Evolutionary conservation across 2,329 filamentous ascomycete genomes (phyloP), one percentile per base, ranked within the genome.

Genomic region (Hypoxylon sp.): DNA sequence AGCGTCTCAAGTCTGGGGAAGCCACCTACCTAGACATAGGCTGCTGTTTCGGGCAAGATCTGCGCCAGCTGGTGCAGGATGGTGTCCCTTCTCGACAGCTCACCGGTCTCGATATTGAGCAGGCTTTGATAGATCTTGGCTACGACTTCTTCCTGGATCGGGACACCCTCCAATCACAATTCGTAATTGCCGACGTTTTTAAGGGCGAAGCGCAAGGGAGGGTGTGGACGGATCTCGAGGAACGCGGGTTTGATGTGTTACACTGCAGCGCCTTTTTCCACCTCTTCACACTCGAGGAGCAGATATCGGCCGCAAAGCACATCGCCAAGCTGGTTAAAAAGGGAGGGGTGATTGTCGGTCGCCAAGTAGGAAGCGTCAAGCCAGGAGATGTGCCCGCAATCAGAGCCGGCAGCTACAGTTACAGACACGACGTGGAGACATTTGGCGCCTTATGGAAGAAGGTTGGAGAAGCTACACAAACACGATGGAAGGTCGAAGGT

Each of bases 11-110:
- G 39, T 35, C 55, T 4, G 2, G 55, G 14, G 58, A 42, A 6
- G 67, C 68, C 2, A 59, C 46, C 9, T 74, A 76, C 57, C 59
- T 78, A 5, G 76, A 78, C 31, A 54, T 79, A 10, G 76, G 75
- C 11, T 76, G 76, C 54, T 77, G 76, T 60, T 73, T 78, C 31
- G 77, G 73, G 1, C 75, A 77, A 37, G 76, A 77, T 51, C 65
- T 78, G 9, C 75, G 75, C 5, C 61, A 72, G 52, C 61, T 77
- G 14, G 70, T 75, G 3, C 54, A 63, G 29, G 74, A 77, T 47
- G 76, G 76, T 13, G 71, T 74, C 3, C 71, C 71, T 6, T 66
- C 73, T 1, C 35, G 64, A 24, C 55, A 66, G 1, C 72, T 76
- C 4, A 52, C 64, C 10, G 76, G 71, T 67, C 60, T 75, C 9